Evolutionary conservation across 371 early-diverging fungal species (phyloP).

Genomic region (Syncephalis plumigaleata): DNA sequence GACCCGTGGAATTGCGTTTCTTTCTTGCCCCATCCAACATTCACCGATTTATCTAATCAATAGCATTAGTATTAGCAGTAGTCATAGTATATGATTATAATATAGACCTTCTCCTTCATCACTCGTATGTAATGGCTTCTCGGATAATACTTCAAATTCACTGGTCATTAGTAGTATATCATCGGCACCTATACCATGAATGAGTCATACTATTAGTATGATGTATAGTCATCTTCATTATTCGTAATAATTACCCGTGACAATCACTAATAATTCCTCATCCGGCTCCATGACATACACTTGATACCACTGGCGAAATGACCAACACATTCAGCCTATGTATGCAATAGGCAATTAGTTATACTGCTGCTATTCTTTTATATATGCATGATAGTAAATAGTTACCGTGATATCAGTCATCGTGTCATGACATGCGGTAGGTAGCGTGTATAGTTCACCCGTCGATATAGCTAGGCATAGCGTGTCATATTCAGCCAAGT

Average conservation of each 20-base stretch:
- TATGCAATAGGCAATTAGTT: constrained; percentile 12
- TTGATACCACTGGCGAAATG: constrained; percentile 62
- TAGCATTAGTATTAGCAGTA: constrained; percentile 17
- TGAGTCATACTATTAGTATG: background rate
- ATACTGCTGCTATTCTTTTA: too few relatives aligned
- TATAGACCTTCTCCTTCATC: constrained; percentile 43
- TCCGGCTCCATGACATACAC: constrained; percentile 85
- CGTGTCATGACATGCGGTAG: too few relatives aligned
- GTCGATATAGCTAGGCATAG: too few relatives aligned
- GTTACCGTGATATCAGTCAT: too few relatives aligned
- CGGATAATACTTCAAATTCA: constrained; percentile 77
- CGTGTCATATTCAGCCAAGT: too few relatives aligned
- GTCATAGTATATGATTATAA: background rate
- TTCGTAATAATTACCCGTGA: constrained; percentile 59
- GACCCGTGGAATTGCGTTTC: constrained; percentile 96
- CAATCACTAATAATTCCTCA: constrained; percentile 65
- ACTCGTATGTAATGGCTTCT: constrained; percentile 47
- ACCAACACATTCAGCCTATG: constrained; percentile 43
- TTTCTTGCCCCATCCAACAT: constrained; percentile 93
- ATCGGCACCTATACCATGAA: constrained; percentile 28
- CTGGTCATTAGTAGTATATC: constrained; percentile 80
- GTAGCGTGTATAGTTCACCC: background rate
- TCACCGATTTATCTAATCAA: constrained; percentile 23
- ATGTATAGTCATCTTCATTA: constrained; percentile 1
- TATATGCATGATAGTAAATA: too few relatives aligned